Evolutionary conservation across 768 basidiomycete species (phyloP).

Genomic region (Suillus clintonianus): DNA sequence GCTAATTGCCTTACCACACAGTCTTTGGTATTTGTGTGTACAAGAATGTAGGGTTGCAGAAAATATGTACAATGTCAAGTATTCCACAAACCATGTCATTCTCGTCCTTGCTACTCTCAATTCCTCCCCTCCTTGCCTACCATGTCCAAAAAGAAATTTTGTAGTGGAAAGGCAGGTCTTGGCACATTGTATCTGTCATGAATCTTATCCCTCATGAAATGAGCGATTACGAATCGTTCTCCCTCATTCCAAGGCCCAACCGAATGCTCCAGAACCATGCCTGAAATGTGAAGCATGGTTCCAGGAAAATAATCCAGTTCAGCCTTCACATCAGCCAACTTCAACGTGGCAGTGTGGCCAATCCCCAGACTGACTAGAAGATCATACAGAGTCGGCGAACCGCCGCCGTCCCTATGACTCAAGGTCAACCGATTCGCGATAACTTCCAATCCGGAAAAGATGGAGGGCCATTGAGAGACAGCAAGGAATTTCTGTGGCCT

Average conservation of each 20-base stretch:
- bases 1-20: too few relatives aligned
- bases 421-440: not conserved
- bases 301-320: constrained; percentile 6
- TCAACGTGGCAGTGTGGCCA: not conserved
- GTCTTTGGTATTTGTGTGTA: too few relatives aligned
- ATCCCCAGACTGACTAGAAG: constrained; percentile 2
- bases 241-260: not conserved
- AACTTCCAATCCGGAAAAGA: not conserved
- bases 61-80: too few relatives aligned
- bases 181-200: not conserved
- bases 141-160: not conserved
- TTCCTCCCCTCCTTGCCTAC: not conserved
- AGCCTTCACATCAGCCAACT: not conserved
- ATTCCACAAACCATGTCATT: too few relatives aligned
- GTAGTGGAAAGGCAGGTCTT: not conserved
- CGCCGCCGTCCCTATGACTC: not conserved
- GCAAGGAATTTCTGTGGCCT: not conserved
- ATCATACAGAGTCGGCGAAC: not conserved
- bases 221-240: not conserved
- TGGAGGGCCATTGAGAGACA: not conserved
- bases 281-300: constrained; percentile 1
- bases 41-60: too few relatives aligned
- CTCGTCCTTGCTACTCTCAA: too few relatives aligned
- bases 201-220: not conserved
- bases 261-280: not conserved